These are phyloP conservation scores for Barnettozyma wickerhamii DNA, from an alignment of 805 yeast species.

Conservation along the genomic window DNA sequence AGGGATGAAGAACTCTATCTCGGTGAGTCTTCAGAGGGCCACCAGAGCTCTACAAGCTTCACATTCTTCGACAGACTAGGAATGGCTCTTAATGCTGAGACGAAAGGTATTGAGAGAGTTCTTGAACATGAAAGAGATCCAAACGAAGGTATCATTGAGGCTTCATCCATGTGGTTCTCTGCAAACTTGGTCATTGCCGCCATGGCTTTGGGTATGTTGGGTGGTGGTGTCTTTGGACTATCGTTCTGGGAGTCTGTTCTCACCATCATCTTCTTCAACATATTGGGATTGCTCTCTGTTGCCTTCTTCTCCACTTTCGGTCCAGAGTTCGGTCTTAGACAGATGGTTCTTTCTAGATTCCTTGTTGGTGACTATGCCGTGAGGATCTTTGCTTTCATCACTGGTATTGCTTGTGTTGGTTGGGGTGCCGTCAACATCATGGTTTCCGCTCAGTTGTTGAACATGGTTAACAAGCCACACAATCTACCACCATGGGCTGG, in stretches of 20 bases:
- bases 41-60: conserved; percentile 6
- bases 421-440: conserved; percentile 94
- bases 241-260: conserved; percentile 71
- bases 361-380: conserved; percentile 72
- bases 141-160: conserved; percentile 51
- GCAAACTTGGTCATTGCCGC: conserved; percentile 88
- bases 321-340: conserved; percentile 80
- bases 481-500: conserved; percentile 89
- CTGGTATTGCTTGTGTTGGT: conserved; percentile 84
- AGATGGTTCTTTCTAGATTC: conserved; percentile 76
- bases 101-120: conserved; percentile 76
- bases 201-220: conserved; percentile 70
- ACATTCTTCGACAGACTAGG: conserved; percentile 22
- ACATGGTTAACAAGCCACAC: conserved; percentile 60
- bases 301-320: conserved; percentile 84
- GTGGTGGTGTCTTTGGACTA: conserved; percentile 58
- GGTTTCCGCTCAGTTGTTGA: conserved; percentile 80
- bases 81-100: conserved; percentile 40
- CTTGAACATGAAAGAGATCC: conserved; percentile 76
- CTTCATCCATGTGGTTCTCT: conserved; percentile 88
- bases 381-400: conserved; percentile 72
- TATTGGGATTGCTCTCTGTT: conserved; percentile 72
- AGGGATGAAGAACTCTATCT: background rate
- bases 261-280: conserved; percentile 64
- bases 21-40: background rate